Percentiles rank a stretch among this genome's conserved stretches.
These are phyloP conservation scores for Solanum medicagineum DNA, from an alignment of 257 asterid genomes.

Conservation along the genomic window DNA sequence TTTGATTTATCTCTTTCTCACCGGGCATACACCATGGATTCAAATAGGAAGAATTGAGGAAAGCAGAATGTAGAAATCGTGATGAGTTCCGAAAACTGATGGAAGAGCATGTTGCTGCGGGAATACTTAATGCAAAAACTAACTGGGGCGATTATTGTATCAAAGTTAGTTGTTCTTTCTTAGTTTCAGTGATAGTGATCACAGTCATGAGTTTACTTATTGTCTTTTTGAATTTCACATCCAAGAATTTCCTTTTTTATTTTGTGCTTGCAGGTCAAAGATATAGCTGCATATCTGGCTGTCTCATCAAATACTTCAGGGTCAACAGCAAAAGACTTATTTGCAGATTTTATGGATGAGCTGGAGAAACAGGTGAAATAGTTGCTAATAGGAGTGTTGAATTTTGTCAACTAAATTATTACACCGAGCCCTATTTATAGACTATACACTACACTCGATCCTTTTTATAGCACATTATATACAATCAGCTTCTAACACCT, in stretches of 20 bases:
- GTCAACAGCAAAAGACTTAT: slow-evolving; percentile 68
- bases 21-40: background rate
- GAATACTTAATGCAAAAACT: slow-evolving; percentile 55
- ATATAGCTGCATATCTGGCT: slow-evolving; percentile 66
- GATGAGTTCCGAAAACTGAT: slow-evolving; percentile 93
- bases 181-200: background rate
- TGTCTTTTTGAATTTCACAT: background rate
- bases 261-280: slow-evolving; percentile 54
- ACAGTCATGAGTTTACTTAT: background rate
- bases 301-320: slow-evolving; percentile 82
- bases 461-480: background rate
- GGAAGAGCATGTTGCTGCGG: slow-evolving; percentile 78
- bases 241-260: background rate
- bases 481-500: no score
- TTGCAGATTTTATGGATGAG: slow-evolving; percentile 81
- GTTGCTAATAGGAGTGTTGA: background rate
- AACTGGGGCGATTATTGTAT: slow-evolving; percentile 85
- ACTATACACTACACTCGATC: background rate
- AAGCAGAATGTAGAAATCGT: slow-evolving; percentile 79
- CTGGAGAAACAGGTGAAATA: slow-evolving; percentile 66
- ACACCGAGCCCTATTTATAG: background rate
- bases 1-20: background rate
- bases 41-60: slow-evolving; percentile 75
- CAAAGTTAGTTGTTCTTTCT: slow-evolving; percentile 37
- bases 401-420: background rate